Evolutionary conservation across 805 yeast genomes (phyloP).

Genomic region (Hanseniaspora thailandica): DNA sequence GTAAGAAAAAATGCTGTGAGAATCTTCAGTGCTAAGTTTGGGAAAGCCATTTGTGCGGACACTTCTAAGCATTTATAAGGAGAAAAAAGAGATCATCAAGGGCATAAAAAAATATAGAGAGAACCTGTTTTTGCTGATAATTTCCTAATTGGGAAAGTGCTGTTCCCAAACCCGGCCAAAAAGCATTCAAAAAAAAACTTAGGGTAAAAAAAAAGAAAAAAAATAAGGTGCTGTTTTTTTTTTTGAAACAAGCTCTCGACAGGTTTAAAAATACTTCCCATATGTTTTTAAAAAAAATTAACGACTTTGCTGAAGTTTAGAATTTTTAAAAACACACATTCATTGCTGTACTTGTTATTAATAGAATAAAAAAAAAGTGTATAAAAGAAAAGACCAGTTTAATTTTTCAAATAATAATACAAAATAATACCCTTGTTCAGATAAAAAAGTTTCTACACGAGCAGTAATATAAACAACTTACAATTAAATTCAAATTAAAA

Average conservation of each 20-base stretch:
- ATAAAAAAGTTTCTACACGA: no score
- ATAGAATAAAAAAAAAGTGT: not conserved
- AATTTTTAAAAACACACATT: not conserved
- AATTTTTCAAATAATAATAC: not conserved
- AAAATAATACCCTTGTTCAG: no score
- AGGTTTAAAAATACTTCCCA: not conserved
- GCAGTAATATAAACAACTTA: no score
- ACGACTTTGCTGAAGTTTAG: no score
- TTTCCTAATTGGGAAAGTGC: not conserved
- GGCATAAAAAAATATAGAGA: no score
- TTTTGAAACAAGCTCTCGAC: not conserved
- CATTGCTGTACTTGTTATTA: not conserved
- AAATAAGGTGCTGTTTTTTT: not conserved
- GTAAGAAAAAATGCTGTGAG: not conserved
- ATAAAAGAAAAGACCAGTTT: not conserved
- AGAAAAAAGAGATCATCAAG: not conserved
- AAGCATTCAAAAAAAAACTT: not conserved
- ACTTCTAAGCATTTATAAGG: not conserved
- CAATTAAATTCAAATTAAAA: not conserved
- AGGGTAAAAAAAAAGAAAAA: not conserved
- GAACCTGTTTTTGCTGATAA: not conserved
- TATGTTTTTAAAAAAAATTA: not conserved
- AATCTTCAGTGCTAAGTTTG: not conserved
- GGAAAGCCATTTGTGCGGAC: not conserved
- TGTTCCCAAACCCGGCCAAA: not conserved